Conservation (phyloP, 2,329 filamentous ascomycete species). For the Cercospora sesami region DNA sequence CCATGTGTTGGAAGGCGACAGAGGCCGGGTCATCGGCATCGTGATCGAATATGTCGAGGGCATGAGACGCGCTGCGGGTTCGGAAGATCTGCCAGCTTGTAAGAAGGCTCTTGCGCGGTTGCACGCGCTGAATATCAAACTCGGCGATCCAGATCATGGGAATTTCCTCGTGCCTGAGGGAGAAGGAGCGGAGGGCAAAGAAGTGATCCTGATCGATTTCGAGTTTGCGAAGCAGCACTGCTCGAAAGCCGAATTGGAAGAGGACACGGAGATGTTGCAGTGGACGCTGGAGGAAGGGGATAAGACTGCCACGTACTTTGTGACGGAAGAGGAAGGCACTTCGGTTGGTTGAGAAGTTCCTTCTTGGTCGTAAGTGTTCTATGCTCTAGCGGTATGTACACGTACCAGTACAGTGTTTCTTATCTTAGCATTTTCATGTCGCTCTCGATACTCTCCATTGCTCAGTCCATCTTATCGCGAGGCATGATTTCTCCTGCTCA, state of each 20-base stretch:
- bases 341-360: background rate
- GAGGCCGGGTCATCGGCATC: background rate
- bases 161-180: background rate
- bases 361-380: background rate
- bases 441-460: background rate
- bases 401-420: slow-evolving; percentile 4
- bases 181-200: background rate
- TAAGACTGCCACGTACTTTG: background rate
- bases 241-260: background rate
- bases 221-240: background rate
- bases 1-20: background rate
- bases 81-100: background rate
- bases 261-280: background rate
- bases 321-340: background rate
- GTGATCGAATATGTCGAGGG: background rate
- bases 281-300: background rate
- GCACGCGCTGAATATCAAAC: background rate
- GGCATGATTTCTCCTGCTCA: background rate
- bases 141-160: background rate
- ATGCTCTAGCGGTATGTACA: slow-evolving; percentile 10
- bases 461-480: background rate
- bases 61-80: background rate
- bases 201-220: background rate
- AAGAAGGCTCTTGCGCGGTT: background rate
- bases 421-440: background rate